These are phyloP conservation scores for Pichia nanzhaoensis DNA, from an alignment of 805 yeast species.

Conservation along the genomic window DNA sequence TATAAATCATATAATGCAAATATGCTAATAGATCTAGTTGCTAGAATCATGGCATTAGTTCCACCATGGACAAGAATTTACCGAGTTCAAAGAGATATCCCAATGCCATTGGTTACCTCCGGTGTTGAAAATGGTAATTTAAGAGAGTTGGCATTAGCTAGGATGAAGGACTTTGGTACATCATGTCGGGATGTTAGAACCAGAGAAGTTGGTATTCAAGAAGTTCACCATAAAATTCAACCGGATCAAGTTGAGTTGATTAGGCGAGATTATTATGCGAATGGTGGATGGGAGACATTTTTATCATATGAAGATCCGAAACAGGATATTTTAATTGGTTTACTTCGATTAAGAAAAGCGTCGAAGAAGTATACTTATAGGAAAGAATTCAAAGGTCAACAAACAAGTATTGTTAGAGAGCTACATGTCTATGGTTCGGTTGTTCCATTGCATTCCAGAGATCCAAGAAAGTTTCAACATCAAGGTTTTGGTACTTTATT, in stretches of 20 bases:
- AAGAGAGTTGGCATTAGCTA: constrained; percentile 88
- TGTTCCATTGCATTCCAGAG: constrained; percentile 92
- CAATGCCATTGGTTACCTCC: constrained; percentile 96
- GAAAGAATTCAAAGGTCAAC: constrained; percentile 77
- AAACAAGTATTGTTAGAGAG: constrained; percentile 92
- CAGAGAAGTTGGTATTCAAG: constrained; percentile 97
- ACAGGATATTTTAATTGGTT: constrained; percentile 90
- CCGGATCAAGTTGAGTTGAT: constrained; percentile 97
- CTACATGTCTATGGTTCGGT: constrained; percentile 96
- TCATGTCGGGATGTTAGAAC: constrained; percentile 94
- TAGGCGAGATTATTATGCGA: constrained; percentile 93
- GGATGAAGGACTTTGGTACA: constrained; percentile 98
- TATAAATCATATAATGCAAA: constrained; percentile 93
- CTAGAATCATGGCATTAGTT: constrained; percentile 89
- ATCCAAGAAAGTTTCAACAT: constrained; percentile 97
- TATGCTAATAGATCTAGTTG: constrained; percentile 89
- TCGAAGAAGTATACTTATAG: constrained; percentile 84
- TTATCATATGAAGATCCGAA: constrained; percentile 94
- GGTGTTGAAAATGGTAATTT: constrained; percentile 98
- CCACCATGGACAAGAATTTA: constrained; percentile 99
- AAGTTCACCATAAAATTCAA: constrained; percentile 91
- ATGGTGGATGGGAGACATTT: constrained; percentile 99
- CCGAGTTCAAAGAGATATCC: constrained; percentile 97
- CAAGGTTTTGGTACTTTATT: constrained; percentile 96
- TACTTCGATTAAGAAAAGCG: constrained; percentile 81